phyloP scores from a whole-genome alignment of 805 yeast genomes.

The Yarrowia sp. region DNA sequence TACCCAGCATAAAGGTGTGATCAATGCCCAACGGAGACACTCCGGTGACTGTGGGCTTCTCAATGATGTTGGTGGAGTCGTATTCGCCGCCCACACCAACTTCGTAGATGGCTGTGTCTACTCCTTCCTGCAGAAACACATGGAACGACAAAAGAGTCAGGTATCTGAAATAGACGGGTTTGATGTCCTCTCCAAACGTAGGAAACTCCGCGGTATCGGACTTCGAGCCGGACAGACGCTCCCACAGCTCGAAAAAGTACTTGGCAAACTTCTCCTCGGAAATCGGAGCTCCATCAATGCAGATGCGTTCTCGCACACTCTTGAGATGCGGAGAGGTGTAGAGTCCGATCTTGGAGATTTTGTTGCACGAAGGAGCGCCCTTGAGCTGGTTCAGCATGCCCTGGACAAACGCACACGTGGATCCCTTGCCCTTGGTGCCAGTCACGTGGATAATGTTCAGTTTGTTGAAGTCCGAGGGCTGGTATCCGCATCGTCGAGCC shows the following conservation, averaged over 20 bases:
- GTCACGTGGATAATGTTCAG: conserved; percentile 89
- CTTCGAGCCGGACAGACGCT: conserved; percentile 64
- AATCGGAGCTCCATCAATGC: conserved; percentile 86
- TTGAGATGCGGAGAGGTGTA: conserved; percentile 96
- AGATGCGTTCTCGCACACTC: conserved; percentile 88
- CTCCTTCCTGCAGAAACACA: conserved; percentile 83
- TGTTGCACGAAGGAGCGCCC: conserved; percentile 21
- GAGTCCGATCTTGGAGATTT: conserved; percentile 76
- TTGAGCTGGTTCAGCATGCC: conserved; percentile 74
- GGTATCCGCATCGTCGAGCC: conserved; percentile 73
- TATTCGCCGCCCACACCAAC: conserved; percentile 99
- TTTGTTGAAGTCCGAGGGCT: conserved; percentile 69
- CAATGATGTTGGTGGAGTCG: conserved; percentile 92
- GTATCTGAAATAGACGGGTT: conserved; percentile 93
- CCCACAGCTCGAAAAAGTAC: conserved; percentile 96
- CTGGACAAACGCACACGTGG: conserved; percentile 93
- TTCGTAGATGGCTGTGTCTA: conserved; percentile 93
- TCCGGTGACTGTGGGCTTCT: conserved; percentile 82
- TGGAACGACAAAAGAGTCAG: conserved; percentile 90
- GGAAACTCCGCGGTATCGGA: conserved; percentile 70
- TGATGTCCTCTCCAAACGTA: conserved; percentile 71
- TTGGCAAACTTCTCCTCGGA: conserved; percentile 79
- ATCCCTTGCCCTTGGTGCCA: conserved; percentile 98
- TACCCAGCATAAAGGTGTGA: conserved; percentile 85
- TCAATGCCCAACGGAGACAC: conserved; percentile 89